Conservation (phyloP, 2,329 filamentous ascomycete species). For the Colletotrichum navitas region DNA sequence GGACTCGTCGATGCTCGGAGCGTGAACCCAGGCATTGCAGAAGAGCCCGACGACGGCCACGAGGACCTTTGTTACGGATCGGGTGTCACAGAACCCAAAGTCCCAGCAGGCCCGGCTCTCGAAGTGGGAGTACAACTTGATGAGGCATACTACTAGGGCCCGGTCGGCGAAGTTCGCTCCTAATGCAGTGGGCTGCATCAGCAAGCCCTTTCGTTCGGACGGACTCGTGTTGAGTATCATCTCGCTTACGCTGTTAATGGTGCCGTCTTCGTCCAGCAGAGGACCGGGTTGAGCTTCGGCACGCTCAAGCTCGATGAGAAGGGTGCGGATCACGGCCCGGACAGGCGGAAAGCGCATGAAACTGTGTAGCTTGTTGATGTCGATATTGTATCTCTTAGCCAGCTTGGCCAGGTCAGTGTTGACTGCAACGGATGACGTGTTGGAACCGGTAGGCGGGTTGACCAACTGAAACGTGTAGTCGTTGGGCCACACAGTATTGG, state of each 20-base stretch:
- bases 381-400: conserved; percentile 6
- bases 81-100: not conserved
- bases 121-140: conserved; percentile 29
- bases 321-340: conserved; percentile 22
- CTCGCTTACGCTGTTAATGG: conserved; percentile 8
- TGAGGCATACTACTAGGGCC: conserved; percentile 23
- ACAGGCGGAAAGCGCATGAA: conserved; percentile 36
- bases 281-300: conserved; percentile 22
- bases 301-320: conserved; percentile 39
- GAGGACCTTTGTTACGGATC: not conserved
- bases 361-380: conserved; percentile 29
- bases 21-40: conserved; percentile 33
- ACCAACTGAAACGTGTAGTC: conserved; percentile 22
- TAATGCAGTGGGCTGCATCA: conserved; percentile 15
- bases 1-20: conserved; percentile 19
- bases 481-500: conserved; percentile 14
- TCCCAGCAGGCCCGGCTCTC: conserved; percentile 22
- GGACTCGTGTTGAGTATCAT: conserved; percentile 1
- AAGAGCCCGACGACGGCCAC: conserved; percentile 32
- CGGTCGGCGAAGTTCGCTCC: conserved; percentile 23
- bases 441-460: not conserved
- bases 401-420: conserved; percentile 29
- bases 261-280: conserved; percentile 7
- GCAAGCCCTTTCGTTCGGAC: conserved; percentile 2
- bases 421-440: not conserved